Evolutionary conservation across 495 filamentous ascomycete genomes (phyloP), one percentile per base, ranked within the genome.

Genomic region (Haplographium delicatum): DNA sequence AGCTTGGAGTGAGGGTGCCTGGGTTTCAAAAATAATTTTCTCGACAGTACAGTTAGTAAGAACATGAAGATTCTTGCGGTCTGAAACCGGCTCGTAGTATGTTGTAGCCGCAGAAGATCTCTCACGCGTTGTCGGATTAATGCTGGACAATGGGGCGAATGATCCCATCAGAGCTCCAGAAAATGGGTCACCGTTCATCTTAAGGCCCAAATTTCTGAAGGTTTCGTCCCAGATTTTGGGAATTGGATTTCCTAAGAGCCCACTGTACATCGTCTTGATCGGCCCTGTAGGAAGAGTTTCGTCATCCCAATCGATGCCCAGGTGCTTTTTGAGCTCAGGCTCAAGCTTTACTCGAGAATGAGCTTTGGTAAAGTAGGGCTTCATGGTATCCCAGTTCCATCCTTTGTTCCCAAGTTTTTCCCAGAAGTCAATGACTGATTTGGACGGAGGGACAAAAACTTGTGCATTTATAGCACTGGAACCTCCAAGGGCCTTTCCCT

Each of bases 391-490:
- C 81, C 35, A 76, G 75, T 37, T 75, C 74, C 46, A 63, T 18
- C 81, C 82, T 8, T 79, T 79, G 30, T 83, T 71, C 60, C 76
- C 81, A n/a, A 80, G 70, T 28, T 75, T 83, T 44, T 79, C n/a
- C n/a, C n/a, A n/a, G n/a, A n/a, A n/a, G n/a, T n/a, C n/a, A n/a
- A n/a, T n/a, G n/a, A n/a, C n/a, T n/a, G n/a, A n/a, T n/a, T n/a
- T n/a, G n/a, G n/a, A n/a, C n/a, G n/a, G n/a, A n/a, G n/a, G n/a
- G n/a, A n/a, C n/a, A n/a, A n/a, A n/a, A n/a, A n/a, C n/a, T n/a
- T n/a, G n/a, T n/a, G n/a, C 79, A 64, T 84, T 85, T 50, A 75
- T 73, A 13, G 74, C 79, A 51, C 71, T 78, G 39, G 68, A 75
- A 4, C 80, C 80, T 20, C 82, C 78, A 13, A 85, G 70, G 47